Conservation (phyloP, 1,284 basidiomycete genomes). For the Ganoderma lingzhi region DNA sequence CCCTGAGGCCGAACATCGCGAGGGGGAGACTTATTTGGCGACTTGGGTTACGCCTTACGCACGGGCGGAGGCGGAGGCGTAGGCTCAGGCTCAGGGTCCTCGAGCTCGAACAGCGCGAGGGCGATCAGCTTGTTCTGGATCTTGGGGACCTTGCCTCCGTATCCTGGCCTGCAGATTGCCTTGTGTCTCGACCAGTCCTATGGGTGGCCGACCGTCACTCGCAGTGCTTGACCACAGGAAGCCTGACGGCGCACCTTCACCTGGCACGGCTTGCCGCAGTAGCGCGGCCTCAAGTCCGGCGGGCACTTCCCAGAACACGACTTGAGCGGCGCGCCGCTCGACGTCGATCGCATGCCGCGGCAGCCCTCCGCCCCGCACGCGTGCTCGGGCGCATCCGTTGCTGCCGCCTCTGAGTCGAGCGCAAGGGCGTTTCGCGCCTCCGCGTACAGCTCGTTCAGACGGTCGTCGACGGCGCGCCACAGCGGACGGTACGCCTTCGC, state of each 20-base stretch:
- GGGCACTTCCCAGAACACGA: neutral
- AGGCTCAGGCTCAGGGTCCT: neutral
- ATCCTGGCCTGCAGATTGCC: neutral
- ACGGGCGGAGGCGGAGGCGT: neutral
- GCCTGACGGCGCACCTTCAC: neutral
- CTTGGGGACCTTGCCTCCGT: neutral
- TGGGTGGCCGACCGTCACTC: neutral
- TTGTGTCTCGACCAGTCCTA: neutral
- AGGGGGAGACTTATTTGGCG: neutral
- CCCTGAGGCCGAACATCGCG: neutral
- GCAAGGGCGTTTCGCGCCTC: conserved; percentile 15
- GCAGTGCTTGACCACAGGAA: neutral
- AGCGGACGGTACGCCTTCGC: conserved; percentile 17
- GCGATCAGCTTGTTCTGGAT: neutral
- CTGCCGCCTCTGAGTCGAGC: neutral
- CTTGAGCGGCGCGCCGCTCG: neutral
- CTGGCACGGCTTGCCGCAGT: conserved; percentile 3
- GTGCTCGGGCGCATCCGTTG: neutral
- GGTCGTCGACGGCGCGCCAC: conserved; percentile 17
- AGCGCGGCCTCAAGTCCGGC: neutral
- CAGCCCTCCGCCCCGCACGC: neutral
- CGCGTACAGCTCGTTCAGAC: conserved; percentile 16
- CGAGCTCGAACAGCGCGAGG: neutral
- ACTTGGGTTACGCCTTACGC: neutral
- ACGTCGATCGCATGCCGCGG: neutral